phyloP scores from a whole-genome alignment of 1,139 yeast species.

The Diutina scorzettiae region DNA sequence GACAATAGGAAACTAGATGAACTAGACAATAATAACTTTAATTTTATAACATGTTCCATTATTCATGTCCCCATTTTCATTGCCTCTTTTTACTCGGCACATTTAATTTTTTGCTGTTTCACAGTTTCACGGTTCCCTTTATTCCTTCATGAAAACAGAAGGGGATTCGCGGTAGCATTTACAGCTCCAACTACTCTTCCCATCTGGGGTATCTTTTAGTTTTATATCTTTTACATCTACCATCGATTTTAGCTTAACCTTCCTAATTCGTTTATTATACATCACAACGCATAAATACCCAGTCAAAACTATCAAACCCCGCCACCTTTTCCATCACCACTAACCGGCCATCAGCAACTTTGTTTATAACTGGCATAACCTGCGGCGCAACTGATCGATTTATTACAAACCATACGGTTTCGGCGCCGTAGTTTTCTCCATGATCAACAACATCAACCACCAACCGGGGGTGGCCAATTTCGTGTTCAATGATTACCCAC shows the following conservation, averaged over 20 bases:
- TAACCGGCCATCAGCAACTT: not conserved
- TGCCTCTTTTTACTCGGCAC: no score
- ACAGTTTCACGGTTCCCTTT: no score
- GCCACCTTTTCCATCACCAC: not conserved
- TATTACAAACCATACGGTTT: slow-evolving; percentile 1
- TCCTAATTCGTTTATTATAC: not conserved
- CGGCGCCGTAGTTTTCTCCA: not conserved
- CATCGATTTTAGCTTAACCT: not conserved
- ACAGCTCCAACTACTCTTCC: no score
- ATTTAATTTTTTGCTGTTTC: no score
- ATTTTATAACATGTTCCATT: no score
- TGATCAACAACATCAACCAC: not conserved
- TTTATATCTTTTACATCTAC: no score
- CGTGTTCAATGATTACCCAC: slow-evolving; percentile 1
- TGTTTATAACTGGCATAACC: not conserved
- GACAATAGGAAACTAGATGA: no score
- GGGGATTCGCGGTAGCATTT: no score
- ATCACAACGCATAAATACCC: slow-evolving; percentile 6
- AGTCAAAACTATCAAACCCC: not conserved
- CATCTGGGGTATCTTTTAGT: no score
- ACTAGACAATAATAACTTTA: no score
- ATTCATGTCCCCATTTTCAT: no score
- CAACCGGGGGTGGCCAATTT: not conserved
- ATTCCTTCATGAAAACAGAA: no score
- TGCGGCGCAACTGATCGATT: not conserved